Conservation (phyloP, 1,284 basidiomycete species). For the Ustilago trichophora region DNA sequence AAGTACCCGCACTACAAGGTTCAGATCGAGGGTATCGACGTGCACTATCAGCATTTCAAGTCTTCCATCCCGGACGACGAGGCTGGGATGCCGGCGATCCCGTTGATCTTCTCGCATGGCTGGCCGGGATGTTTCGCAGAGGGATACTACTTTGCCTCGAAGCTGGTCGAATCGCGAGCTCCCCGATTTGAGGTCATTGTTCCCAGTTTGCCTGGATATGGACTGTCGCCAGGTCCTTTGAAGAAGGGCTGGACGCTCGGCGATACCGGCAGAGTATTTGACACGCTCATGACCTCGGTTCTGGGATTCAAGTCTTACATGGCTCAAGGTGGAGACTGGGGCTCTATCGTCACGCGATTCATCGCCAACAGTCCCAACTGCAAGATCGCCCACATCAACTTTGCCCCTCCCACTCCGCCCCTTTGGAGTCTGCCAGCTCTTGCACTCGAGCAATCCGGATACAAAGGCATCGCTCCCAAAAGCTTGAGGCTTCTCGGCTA, state of each 20-base stretch:
- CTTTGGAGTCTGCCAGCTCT: constrained; percentile 26
- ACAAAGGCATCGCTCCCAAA: constrained; percentile 2
- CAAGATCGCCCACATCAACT: constrained; percentile 56
- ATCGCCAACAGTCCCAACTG: constrained; percentile 45
- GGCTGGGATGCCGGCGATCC: constrained; percentile 38
- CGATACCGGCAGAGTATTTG: constrained; percentile 45
- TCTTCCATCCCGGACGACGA: constrained; percentile 19
- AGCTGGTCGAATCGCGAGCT: constrained; percentile 22
- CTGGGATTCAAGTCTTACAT: constrained; percentile 47
- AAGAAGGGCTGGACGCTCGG: constrained; percentile 43
- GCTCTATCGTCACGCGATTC: constrained; percentile 46
- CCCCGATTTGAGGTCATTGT: constrained; percentile 56
- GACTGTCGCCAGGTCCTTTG: constrained; percentile 39
- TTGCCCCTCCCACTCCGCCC: constrained; percentile 37
- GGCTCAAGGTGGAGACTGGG: constrained; percentile 60
- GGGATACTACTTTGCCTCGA: constrained; percentile 29
- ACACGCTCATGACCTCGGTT: constrained; percentile 54
- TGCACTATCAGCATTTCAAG: constrained; percentile 54
- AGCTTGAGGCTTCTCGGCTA: constrained; percentile 28
- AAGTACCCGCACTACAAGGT: constrained; percentile 40
- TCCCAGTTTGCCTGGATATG: constrained; percentile 57
- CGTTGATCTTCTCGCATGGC: constrained; percentile 55
- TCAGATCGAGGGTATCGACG: constrained; percentile 44
- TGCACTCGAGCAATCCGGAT: constrained; percentile 18
- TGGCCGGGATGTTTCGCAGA: constrained; percentile 58